Conservation (phyloP, 2,329 filamentous ascomycete genomes). For the Raffaelea albimanens region DNA sequence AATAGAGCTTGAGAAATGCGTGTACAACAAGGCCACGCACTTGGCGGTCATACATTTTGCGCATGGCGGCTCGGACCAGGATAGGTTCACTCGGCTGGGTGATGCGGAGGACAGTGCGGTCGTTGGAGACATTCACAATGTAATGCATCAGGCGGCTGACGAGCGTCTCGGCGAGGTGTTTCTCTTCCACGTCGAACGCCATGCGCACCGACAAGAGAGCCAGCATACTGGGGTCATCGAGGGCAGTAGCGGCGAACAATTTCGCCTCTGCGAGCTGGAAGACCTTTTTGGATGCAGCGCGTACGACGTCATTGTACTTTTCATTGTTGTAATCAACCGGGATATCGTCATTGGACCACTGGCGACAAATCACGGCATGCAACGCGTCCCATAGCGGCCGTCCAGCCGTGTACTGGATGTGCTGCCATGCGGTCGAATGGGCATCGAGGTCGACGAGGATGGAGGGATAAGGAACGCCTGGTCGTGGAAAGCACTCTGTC, state of each 20-base stretch:
- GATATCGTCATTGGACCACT: background rate
- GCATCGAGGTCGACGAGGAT: background rate
- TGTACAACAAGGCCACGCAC: background rate
- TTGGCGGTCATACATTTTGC: background rate
- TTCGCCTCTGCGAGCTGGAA: background rate
- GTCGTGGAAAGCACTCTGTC: background rate
- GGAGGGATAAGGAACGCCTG: background rate
- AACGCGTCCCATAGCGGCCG: background rate
- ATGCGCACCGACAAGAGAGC: background rate
- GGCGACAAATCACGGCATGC: background rate
- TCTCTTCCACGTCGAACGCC: background rate
- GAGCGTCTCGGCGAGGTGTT: background rate
- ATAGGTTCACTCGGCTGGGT: constrained; percentile 3
- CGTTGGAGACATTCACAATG: background rate
- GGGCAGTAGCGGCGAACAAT: background rate
- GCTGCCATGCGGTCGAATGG: background rate
- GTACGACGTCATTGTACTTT: background rate
- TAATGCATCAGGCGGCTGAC: background rate
- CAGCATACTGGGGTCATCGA: background rate
- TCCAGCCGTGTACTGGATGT: background rate
- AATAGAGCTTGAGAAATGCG: background rate
- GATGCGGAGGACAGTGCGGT: background rate
- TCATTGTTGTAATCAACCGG: background rate
- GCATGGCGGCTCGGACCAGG: background rate
- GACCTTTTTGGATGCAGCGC: background rate